These are phyloP conservation scores for Pythium grandisporangium DNA, from an alignment of 352 stramenopile genomes.

Conservation along the genomic window DNA sequence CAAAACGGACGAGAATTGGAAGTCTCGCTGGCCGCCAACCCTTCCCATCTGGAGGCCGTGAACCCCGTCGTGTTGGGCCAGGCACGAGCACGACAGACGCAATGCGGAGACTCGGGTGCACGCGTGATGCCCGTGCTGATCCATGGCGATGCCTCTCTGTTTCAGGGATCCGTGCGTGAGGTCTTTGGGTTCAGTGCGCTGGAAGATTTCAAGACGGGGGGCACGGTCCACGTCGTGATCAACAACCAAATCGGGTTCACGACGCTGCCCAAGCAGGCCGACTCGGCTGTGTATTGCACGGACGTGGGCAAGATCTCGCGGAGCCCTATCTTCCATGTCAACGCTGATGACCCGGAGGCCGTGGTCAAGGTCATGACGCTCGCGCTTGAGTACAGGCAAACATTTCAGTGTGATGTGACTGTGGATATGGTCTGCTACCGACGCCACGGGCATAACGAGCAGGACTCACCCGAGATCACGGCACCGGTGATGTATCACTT, in stretches of 20 bases:
- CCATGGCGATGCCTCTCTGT: slow-evolving; percentile 95
- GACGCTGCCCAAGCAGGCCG: slow-evolving; percentile 95
- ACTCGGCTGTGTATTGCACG: slow-evolving; percentile 96
- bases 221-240: slow-evolving; percentile 98
- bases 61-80: slow-evolving; percentile 97
- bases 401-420: slow-evolving; percentile 95
- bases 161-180: slow-evolving; percentile 77
- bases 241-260: slow-evolving; percentile 99
- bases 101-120: slow-evolving; percentile 68
- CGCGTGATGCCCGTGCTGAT: slow-evolving; percentile 96
- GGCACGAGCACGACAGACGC: slow-evolving; percentile 88
- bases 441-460: slow-evolving; percentile 98
- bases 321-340: slow-evolving; percentile 91
- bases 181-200: slow-evolving; percentile 84
- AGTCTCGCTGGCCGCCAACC: slow-evolving; percentile 94
- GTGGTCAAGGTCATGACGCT: slow-evolving; percentile 90
- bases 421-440: slow-evolving; percentile 99
- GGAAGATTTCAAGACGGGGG: slow-evolving; percentile 93
- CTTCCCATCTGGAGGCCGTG: slow-evolving; percentile 98
- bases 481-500: slow-evolving; percentile 86
- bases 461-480: slow-evolving; percentile 86
- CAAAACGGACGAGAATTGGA: slow-evolving; percentile 52
- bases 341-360: slow-evolving; percentile 96
- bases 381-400: slow-evolving; percentile 82
- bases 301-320: slow-evolving; percentile 98